A percentile compares a stretch with the other conserved stretches of the same genome.
phyloP scores from a whole-genome alignment of 176 grass and related monocot genomes.

The Pontederia paniculata region DNA sequence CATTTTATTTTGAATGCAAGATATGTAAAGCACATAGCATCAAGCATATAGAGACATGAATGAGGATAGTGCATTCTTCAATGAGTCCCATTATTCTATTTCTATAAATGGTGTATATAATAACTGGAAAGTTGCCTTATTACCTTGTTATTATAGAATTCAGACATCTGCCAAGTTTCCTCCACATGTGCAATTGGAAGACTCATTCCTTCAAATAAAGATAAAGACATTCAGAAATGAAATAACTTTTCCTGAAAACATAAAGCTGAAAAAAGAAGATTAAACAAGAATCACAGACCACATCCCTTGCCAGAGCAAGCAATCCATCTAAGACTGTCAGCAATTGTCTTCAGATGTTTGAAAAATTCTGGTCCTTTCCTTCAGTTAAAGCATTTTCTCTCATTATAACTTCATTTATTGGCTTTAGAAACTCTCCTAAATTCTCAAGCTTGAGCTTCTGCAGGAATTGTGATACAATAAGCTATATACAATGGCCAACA shows the following conservation, averaged over 20 bases:
- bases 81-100: too few species aligned
- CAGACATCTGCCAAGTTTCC: constrained; percentile 98
- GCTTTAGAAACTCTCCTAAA: constrained; percentile 24
- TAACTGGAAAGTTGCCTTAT: too few species aligned
- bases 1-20: too few species aligned
- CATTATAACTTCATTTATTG: constrained; percentile 36
- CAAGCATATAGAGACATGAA: too few species aligned
- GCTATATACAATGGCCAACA: too few species aligned
- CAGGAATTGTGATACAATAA: too few species aligned
- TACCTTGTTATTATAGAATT: constrained; percentile 99
- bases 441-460: constrained; percentile 34
- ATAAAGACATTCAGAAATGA: too few species aligned
- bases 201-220: constrained; percentile 54
- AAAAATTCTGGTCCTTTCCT: constrained; percentile 24
- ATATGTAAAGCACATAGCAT: too few species aligned
- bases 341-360: constrained; percentile 50
- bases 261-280: neutral
- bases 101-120: too few species aligned
- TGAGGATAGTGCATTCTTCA: too few species aligned
- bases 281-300: constrained; percentile 26
- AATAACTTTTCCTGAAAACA: neutral
- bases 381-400: constrained; percentile 33
- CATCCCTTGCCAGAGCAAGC: constrained; percentile 40
- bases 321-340: constrained; percentile 47
- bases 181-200: constrained; percentile 92